Conservation (phyloP, 2,329 filamentous ascomycete genomes). For the Cladosporium colombiae region DNA sequence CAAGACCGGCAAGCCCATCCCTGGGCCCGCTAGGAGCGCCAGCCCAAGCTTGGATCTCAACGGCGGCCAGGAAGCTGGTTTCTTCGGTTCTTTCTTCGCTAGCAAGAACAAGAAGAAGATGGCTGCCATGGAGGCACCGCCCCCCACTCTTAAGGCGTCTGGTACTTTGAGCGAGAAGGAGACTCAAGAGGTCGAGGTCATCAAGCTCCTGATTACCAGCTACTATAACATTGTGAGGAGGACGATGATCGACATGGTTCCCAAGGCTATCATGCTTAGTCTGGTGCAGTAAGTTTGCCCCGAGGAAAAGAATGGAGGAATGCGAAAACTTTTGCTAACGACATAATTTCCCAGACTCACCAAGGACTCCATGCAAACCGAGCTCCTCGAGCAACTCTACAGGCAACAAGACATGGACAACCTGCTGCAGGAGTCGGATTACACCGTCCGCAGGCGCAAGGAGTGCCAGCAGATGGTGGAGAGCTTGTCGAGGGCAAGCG, state of each 20-base stretch:
- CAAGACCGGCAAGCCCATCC: slow-evolving; percentile 94
- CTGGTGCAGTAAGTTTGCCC: slow-evolving; percentile 79
- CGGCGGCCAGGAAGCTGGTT: slow-evolving; percentile 56
- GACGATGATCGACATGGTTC: slow-evolving; percentile 99
- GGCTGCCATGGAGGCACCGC: slow-evolving; percentile 97
- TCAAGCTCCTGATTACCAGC: slow-evolving; percentile 93
- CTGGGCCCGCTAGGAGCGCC: slow-evolving; percentile 69
- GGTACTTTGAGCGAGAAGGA: slow-evolving; percentile 93
- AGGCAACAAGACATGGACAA: slow-evolving; percentile 86
- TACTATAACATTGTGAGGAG: slow-evolving; percentile 98
- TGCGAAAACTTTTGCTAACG: not conserved
- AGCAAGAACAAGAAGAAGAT: slow-evolving; percentile 99
- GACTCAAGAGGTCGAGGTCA: slow-evolving; percentile 94
- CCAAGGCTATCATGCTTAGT: slow-evolving; percentile 97
- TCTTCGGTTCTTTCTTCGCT: slow-evolving; percentile 98
- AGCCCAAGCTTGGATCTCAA: slow-evolving; percentile 71
- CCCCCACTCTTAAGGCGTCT: slow-evolving; percentile 88
- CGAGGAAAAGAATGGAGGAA: not conserved
- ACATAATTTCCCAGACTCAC: slow-evolving; percentile 64
- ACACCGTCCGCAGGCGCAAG: slow-evolving; percentile 90
- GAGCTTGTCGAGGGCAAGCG: slow-evolving; percentile 81
- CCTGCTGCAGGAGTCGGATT: slow-evolving; percentile 95
- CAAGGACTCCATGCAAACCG: slow-evolving; percentile 97
- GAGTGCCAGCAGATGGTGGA: slow-evolving; percentile 99
- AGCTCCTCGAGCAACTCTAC: slow-evolving; percentile 98